Evolutionary conservation across 2,329 filamentous ascomycete genomes (phyloP), one percentile per base, ranked within the genome.

Genomic region (Cytospora mali): DNA sequence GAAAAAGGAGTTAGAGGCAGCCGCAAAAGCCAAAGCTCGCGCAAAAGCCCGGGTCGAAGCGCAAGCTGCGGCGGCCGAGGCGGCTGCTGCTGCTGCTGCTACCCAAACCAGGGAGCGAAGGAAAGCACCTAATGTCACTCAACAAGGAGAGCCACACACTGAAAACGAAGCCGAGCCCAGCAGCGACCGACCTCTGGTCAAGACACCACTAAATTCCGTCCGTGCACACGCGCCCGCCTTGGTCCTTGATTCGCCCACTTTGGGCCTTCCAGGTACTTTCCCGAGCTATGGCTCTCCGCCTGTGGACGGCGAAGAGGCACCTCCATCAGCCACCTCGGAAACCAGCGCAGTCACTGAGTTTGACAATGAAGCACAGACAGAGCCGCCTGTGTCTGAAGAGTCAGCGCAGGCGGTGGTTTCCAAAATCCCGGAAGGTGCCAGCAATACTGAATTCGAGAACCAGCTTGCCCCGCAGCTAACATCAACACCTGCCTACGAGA

Each of bases 341-440:
- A 77, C 76, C 6, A 88, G 87, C n/a, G 81, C 81, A 49, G 82
- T 82, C 9, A 92, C 89, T 0, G 87, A 91, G 69, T 90, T 92
- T 68, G 90, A 93, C 67, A 82, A 80, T n/a, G 89, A 92, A 68
- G 81, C 87, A 25, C 89, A 92, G 71, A 84, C 82, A 1, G 84
- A 87, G 52, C 76, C 81, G 1, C 76, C 80, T 0, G 69, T 77
- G 18, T 76, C 61, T 46, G 70, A 69, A 63, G 67, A 53, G 52
- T 66, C 62, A 48, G 62, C 66, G 51, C 62, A 61, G n/a, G 55
- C 56, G 53, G 66, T 61, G 58, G 55, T 69, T 27, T 18, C 53
- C 28, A 55, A 62, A 9, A 49, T 52, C n/a, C 27, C 58, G 23
- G 49, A 52, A 56, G 18, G 29, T 52, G 21, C 33, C 33, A 31